Conservation (phyloP, 345 rosid species). For the Populus pruinosa region DNA sequence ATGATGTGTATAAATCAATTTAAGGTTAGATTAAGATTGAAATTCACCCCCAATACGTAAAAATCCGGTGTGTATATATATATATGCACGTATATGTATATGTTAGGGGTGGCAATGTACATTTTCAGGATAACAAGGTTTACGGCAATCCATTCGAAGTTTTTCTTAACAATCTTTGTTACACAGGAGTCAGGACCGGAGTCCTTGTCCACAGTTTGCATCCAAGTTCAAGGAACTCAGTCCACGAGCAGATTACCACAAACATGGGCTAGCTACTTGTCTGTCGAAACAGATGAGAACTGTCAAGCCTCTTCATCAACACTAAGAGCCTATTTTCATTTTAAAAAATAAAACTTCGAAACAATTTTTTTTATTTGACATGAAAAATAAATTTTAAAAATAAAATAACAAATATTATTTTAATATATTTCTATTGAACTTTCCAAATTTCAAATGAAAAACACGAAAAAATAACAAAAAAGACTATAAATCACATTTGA, state of each 20-base stretch:
- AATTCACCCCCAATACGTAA: not conserved
- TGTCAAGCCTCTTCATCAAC: not conserved
- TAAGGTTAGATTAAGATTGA: not conserved
- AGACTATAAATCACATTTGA: not conserved
- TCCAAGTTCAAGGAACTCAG: not conserved
- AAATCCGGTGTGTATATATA: not conserved
- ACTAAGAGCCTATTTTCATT: not conserved
- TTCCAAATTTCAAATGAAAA: too few relatives aligned
- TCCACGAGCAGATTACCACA: not conserved
- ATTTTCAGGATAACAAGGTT: not conserved
- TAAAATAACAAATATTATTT: too few relatives aligned
- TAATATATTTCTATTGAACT: too few relatives aligned
- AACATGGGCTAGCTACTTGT: not conserved
- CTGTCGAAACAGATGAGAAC: not conserved
- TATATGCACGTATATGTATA: too few relatives aligned
- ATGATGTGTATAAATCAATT: not conserved
- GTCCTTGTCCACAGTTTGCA: not conserved
- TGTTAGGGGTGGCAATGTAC: not conserved
- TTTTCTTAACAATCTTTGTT: not conserved
- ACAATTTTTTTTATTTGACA: too few relatives aligned
- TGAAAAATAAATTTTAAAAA: too few relatives aligned
- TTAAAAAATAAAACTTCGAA: too few relatives aligned
- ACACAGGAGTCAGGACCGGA: not conserved
- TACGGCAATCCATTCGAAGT: not conserved
- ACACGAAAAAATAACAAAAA: too few relatives aligned